Evolutionary conservation across 2,329 filamentous ascomycete species (phyloP).

Genomic region (Botryosphaeria dothidea): DNA sequence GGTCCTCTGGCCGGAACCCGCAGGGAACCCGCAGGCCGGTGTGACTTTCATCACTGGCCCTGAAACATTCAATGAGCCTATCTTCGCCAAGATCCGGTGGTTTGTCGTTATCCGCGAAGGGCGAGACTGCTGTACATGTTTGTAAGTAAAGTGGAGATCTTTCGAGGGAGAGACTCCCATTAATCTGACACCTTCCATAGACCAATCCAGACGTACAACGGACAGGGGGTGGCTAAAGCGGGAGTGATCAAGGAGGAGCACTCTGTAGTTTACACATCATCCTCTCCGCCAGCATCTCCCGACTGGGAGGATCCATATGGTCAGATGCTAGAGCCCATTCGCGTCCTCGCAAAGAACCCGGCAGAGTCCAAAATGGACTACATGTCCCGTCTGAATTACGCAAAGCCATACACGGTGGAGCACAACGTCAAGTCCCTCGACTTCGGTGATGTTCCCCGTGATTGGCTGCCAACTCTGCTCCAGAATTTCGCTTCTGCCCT

Average conservation of each 20-base stretch:
- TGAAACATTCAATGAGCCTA: neutral
- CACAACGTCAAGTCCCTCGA: constrained; percentile 32
- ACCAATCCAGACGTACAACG: constrained; percentile 17
- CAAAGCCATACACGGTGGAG: constrained; percentile 30
- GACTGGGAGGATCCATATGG: neutral
- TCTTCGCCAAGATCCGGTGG: constrained; percentile 20
- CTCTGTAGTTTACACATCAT: neutral
- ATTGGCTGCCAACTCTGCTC: neutral
- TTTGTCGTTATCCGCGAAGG: constrained; percentile 19
- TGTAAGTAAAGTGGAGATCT: neutral
- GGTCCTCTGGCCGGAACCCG: constrained; percentile 14
- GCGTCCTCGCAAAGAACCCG: constrained; percentile 18
- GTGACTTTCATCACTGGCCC: constrained; percentile 6
- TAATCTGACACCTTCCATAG: neutral
- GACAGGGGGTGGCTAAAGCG: neutral
- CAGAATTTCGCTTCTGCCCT: neutral
- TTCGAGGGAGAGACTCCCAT: neutral
- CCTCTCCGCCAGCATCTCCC: neutral
- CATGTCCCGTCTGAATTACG: constrained; percentile 28
- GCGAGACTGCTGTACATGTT: constrained; percentile 13
- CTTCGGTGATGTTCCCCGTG: constrained; percentile 26
- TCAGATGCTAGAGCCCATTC: constrained; percentile 23
- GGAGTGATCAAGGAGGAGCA: constrained; percentile 11
- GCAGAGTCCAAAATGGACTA: constrained; percentile 24
- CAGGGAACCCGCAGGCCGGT: neutral